Percentiles rank a stretch among this genome's conserved stretches.
Conservation (phyloP, 495 filamentous ascomycete species). For the Penicillium turbatum region DNA sequence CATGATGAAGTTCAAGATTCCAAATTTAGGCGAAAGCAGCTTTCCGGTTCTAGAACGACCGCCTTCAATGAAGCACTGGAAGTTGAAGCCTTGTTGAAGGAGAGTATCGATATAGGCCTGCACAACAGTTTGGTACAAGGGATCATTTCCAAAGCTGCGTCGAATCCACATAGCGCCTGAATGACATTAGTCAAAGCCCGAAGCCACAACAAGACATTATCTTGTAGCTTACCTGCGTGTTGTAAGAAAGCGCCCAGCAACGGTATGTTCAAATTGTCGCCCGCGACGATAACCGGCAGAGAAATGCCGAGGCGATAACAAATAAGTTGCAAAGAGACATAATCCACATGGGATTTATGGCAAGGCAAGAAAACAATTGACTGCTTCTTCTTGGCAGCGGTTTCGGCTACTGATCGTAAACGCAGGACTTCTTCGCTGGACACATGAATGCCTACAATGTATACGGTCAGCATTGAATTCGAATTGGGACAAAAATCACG, state of each 20-base stretch:
- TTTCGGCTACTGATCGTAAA: conserved; percentile 71
- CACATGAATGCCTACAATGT: conserved; percentile 68
- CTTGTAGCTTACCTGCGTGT: conserved; percentile 62
- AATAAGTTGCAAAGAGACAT: conserved; percentile 87
- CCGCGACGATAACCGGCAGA: conserved; percentile 88
- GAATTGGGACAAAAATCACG: not conserved
- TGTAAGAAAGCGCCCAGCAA: conserved; percentile 86
- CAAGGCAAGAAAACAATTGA: conserved; percentile 95
- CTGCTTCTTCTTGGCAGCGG: conserved; percentile 81
- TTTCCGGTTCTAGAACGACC: conserved; percentile 91
- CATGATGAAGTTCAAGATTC: conserved; percentile 88
- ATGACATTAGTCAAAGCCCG: conserved; percentile 12
- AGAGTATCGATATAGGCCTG: conserved; percentile 94
- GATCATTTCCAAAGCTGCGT: conserved; percentile 86
- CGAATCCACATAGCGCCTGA: conserved; percentile 93
- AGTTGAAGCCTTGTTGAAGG: conserved; percentile 83
- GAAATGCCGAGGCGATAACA: conserved; percentile 89
- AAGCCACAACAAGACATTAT: not conserved
- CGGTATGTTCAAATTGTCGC: conserved; percentile 94
- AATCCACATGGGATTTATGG: conserved; percentile 92
- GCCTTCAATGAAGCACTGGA: conserved; percentile 96
- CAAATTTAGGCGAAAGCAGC: conserved; percentile 88
- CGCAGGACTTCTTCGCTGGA: conserved; percentile 88
- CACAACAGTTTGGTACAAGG: conserved; percentile 83
- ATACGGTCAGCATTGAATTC: conserved; percentile 4